Percentiles rank a stretch among this genome's conserved stretches.
Conservation (phyloP, 164 flowering plant species). For the Platanus orientalis region DNA sequence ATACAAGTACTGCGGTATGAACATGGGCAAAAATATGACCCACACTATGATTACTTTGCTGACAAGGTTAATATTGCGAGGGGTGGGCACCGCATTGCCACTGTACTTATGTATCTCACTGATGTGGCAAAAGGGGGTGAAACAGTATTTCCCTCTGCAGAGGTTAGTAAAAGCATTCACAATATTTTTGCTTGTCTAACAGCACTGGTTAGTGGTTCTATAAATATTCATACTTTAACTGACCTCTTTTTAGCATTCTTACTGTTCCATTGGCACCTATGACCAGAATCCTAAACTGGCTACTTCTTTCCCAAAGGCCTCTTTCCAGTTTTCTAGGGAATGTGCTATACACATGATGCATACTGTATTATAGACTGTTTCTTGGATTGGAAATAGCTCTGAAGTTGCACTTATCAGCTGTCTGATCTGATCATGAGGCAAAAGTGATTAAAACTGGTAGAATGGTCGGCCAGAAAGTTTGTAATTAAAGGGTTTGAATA, state of each 20-base stretch:
- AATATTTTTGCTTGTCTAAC: not conserved
- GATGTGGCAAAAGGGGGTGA: constrained; percentile 93
- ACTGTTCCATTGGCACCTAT: not conserved
- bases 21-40: constrained; percentile 87
- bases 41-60: constrained; percentile 82
- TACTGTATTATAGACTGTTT: not conserved
- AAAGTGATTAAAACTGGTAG: no score
- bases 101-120: constrained; percentile 88
- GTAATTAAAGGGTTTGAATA: no score
- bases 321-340: not conserved
- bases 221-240: not conserved
- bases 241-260: not conserved
- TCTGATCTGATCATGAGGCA: not conserved
- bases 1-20: constrained; percentile 89
- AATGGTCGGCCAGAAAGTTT: no score
- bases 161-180: constrained; percentile 53
- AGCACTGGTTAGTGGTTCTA: not conserved
- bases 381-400: not conserved
- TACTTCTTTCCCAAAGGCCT: not conserved
- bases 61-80: constrained; percentile 88
- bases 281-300: not conserved
- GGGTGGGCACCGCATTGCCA: constrained; percentile 91
- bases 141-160: constrained; percentile 87
- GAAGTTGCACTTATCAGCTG: not conserved
- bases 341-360: not conserved